Evolutionary conservation across 2,329 filamentous ascomycete species (phyloP), one percentile per base, ranked within the genome.

Genomic region (Aspergillaceae sp.): DNA sequence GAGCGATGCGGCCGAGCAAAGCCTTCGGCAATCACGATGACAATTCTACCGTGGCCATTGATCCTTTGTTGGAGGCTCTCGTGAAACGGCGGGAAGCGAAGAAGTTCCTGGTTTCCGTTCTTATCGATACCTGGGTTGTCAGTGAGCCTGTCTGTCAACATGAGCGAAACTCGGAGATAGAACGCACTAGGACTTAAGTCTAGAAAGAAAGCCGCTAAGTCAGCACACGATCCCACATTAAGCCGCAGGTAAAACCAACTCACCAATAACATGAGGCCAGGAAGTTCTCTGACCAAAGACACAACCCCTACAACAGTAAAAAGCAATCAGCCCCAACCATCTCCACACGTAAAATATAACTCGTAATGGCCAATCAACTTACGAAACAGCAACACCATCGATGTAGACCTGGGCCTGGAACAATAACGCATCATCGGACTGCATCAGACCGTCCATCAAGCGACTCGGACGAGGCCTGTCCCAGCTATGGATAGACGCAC

Each of bases 401-500:
- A 90, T 67, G 42, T 84, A 78, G 29, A 90, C 70, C 7, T 83
- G 74, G 36, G 80, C 76, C 59, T 87, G 82, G 51, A 84, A 85
- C 47, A 77, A 71, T 50, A 81, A 69, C 10, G 73, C 56, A 40
- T 84, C 75, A 6, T 74, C 62, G 40, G 76, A 71, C 49, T 79
- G 76, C 66, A 75, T 79, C 57, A 79, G 74, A 40, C 69, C 69
- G 49, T 73, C 74, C 32, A 79, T 74, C 54, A 77, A 73, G 40
- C 78, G 74, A 53, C 79, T 84, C 45, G 80, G 67, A 11, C 72
- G 70, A 4, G 83, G 82, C 4, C 70, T 74, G 10, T 75, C 75
- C 86, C 86, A 91, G 48, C 77, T 82, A 65, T 90, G 86, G 42
- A 91, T 74, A 2, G 86, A 90, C 42, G 90, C 74, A 51, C 82